Conservation (phyloP, 352 stramenopile genomes). For the Phytophthora colocasiae region DNA sequence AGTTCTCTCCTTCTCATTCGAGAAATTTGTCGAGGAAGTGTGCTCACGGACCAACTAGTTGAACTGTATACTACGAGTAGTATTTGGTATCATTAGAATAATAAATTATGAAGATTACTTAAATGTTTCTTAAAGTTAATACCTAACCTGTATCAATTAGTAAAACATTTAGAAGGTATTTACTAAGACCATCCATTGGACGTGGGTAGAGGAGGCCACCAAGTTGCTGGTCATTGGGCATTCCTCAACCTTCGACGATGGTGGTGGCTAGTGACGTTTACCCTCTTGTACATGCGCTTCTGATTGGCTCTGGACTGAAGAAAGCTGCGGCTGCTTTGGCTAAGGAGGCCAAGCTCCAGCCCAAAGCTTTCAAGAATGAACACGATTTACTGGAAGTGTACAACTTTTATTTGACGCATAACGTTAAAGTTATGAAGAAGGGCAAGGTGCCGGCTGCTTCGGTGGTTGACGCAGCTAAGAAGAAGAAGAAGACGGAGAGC, state of each 20-base stretch:
- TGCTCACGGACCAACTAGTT: too few species aligned
- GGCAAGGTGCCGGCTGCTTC: constrained; percentile 59
- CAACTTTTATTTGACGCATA: constrained; percentile 67
- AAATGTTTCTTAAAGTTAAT: too few species aligned
- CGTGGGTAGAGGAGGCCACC: too few species aligned
- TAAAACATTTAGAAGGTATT: too few species aligned
- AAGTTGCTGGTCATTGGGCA: constrained; percentile 3
- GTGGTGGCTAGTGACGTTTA: constrained; percentile 81
- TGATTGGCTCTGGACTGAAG: constrained; percentile 72
- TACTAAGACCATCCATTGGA: too few species aligned
- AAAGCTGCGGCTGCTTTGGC: constrained; percentile 67
- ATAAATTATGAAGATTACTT: too few species aligned
- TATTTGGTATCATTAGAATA: too few species aligned
- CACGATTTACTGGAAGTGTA: constrained; percentile 83
- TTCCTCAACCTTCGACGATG: constrained; percentile 22
- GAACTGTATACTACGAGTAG: too few species aligned
- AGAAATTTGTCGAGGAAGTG: too few species aligned
- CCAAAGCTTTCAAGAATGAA: constrained; percentile 61
- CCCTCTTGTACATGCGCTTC: constrained; percentile 75
- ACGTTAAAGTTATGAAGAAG: constrained; percentile 54
- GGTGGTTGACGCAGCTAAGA: constrained; percentile 63
- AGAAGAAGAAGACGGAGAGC: constrained; percentile 28
- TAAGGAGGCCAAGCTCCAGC: constrained; percentile 80
- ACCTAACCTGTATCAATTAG: too few species aligned
- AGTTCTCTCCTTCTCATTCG: too few species aligned